Evolutionary conservation across 2,329 filamentous ascomycete genomes (phyloP), one percentile per base, ranked within the genome.

Genomic region (Diaporthe vaccinii): DNA sequence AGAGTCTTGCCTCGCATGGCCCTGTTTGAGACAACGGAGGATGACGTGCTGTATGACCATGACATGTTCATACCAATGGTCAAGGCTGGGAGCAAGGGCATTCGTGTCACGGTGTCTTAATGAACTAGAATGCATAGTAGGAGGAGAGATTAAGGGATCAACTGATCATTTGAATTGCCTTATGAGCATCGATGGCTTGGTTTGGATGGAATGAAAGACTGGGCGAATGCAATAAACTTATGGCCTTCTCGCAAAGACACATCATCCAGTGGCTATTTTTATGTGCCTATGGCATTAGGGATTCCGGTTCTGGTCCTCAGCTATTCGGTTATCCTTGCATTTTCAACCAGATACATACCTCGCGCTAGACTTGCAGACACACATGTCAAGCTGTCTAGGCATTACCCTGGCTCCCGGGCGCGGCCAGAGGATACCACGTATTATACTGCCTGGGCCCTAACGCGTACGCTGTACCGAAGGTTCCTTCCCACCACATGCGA

Each of bases 21-120:
- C 25, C 46, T 75, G 20, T 75, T 72, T 22, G 73, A 67, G 36
- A 75, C 73, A 20, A 75, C 73, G 10, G 67, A 72, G 2, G 68
- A 72, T 22, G 73, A 75, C 28, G 69, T 75, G 46, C 8, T 34
- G 5, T 75, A 75, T 25, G 73, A 72, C n/a, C 69, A 72, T 75
- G 73, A 75, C 15, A 74, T 74, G 72, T 70, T 74, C 41, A 74
- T 74, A 59, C 72, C 62, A 3, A 73, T 73, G 71, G 31, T 62
- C 12, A 73, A 73, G 59, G 58, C 71, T 36, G 58, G 58, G 2
- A 72, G 46, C 58, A 72, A 65, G 20, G 73, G 73, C 15, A 61
- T 75, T 22, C 73, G 73, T 15, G 73, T 75, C 28, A 62, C 25
- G 7, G 46, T 74, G 15, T 59, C 62, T 58, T 74, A 39, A 12